phyloP scores from a whole-genome alignment of 352 stramenopile species.

The Phytophthora europaea region DNA sequence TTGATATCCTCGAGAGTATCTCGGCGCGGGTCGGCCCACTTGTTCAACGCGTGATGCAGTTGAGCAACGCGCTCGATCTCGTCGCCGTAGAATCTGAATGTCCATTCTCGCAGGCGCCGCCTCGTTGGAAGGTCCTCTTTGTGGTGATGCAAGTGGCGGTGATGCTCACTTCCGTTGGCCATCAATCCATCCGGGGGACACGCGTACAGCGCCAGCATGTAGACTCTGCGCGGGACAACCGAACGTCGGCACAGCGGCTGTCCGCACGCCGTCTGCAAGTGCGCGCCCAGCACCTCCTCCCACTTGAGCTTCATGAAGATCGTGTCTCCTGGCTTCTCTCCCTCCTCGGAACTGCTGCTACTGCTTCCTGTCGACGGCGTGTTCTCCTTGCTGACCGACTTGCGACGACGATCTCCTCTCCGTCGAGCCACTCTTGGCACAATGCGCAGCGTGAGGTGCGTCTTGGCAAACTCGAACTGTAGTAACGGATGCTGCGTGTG shows the following conservation, averaged over 20 bases:
- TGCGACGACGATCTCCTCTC: background rate
- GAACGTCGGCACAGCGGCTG: conserved; percentile 39
- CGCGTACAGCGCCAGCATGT: conserved; percentile 55
- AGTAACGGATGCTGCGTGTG: conserved; percentile 32
- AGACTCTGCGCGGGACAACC: conserved; percentile 36
- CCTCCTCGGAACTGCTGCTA: conserved; percentile 23
- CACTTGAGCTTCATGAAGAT: conserved; percentile 43
- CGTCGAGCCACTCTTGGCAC: conserved; percentile 9
- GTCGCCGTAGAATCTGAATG: conserved; percentile 53
- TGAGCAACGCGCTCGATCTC: conserved; percentile 45
- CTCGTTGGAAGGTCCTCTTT: conserved; percentile 27
- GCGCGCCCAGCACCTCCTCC: conserved; percentile 59
- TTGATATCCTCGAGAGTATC: conserved; percentile 13
- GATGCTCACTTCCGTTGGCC: conserved; percentile 9
- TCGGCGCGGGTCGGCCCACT: conserved; percentile 50
- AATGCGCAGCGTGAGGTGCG: conserved; percentile 26
- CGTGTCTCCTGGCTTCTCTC: conserved; percentile 7
- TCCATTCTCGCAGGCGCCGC: conserved; percentile 51
- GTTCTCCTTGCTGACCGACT: conserved; percentile 7
- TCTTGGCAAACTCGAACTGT: conserved; percentile 32
- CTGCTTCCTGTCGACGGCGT: conserved; percentile 14
- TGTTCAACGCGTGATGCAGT: conserved; percentile 52
- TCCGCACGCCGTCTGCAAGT: conserved; percentile 51
- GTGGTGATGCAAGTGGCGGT: conserved; percentile 33
- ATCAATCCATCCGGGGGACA: conserved; percentile 40